Evolutionary conservation across 2,329 filamentous ascomycete genomes (phyloP).

Genomic region (Nothopassalora personata): DNA sequence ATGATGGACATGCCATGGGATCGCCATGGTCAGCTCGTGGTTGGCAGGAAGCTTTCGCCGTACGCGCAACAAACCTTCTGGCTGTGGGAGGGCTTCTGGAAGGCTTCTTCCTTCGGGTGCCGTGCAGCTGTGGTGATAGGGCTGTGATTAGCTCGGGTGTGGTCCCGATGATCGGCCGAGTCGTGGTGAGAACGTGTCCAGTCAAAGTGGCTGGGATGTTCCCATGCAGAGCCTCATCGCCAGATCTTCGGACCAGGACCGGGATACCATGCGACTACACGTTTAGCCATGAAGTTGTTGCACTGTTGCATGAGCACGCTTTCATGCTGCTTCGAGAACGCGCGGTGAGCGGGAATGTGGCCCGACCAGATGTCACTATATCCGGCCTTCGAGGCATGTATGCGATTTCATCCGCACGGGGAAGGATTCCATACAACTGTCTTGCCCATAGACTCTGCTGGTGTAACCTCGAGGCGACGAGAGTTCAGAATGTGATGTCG

Average conservation of each 20-base stretch:
- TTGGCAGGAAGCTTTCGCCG: too few relatives aligned
- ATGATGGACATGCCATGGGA: too few relatives aligned
- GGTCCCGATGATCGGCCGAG: background rate
- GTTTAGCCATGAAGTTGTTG: background rate
- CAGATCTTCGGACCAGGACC: background rate
- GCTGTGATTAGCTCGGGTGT: background rate
- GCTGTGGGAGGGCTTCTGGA: too few relatives aligned
- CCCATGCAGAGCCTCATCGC: background rate
- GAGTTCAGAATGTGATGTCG: too few relatives aligned
- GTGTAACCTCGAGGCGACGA: too few relatives aligned
- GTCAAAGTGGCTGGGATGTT: background rate
- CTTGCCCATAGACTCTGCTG: too few relatives aligned
- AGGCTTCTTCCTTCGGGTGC: too few relatives aligned
- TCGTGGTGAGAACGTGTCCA: background rate
- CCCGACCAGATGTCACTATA: background rate
- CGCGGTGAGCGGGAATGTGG: background rate
- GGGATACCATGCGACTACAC: background rate
- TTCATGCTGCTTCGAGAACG: background rate
- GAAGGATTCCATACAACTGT: too few relatives aligned
- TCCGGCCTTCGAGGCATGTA: too few relatives aligned
- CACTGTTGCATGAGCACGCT: background rate
- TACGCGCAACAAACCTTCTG: too few relatives aligned
- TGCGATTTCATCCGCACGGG: too few relatives aligned
- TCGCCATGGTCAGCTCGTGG: too few relatives aligned
- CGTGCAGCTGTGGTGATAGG: background rate